Base-by-base conservation (phyloP, 2,329 filamentous ascomycete genomes). In the Fusarium praegraminearum region DNA sequence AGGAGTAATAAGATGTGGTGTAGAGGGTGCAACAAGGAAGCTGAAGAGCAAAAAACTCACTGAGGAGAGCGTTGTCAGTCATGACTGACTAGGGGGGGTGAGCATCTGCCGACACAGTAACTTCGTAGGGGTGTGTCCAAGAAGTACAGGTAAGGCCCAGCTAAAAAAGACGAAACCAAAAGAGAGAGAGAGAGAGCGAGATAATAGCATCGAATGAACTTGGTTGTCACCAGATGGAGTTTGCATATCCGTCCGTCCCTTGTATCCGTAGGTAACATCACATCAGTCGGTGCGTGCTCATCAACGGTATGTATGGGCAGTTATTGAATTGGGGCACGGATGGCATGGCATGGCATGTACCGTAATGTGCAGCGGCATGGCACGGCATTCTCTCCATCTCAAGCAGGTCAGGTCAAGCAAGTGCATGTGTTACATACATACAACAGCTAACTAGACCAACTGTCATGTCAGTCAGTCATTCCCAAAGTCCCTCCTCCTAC, bases 201-300 rank as follows among this genome's bases (percentile, higher is more conserved):
- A 52, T 45, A 41, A 13, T 45, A 49, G 28, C 12, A 30, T 30
- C 28, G 28, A 30, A 49, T 51, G 33, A 65, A 65, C 33, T n/a
- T 57, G 50, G 56, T 49, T 60, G 57, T 65, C 45, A 46, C 50
- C 52, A 57, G 67, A 69, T 69, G 66, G 45, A 57, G 59, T 54
- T 62, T 70, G 52, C 44, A 65, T 59, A 68, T 40, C 36, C 40
- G 47, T 53, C 32, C 12, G 28, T 38, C n/a, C n/a, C 36, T 38
- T 24, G 59, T 30, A 30, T 30, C 28, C 28, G 28, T 64, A 70
- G 40, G 32, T 50, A 50, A 33, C 46, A 50, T 50, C 46, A 26
- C 66, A 67, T 66, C 66, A 58, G 51, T 69, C 38, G 53, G 51
- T 69, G 43, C 38, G 30, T 57, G 54, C 62, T 62, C 35, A 46